Conservation (phyloP, 306 rosid genomes). For the Prunus davidiana region DNA sequence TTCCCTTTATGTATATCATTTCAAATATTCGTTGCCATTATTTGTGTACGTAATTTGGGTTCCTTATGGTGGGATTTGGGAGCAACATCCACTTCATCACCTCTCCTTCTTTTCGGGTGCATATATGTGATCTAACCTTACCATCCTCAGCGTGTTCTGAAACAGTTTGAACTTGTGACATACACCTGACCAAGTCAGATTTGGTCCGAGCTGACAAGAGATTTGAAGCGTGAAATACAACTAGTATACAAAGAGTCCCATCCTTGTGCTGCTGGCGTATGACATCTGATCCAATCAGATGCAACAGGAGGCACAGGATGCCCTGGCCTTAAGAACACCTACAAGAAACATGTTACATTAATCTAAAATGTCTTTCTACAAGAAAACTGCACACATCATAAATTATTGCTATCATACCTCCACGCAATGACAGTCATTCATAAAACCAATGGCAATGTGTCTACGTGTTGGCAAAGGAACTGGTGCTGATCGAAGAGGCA, state of each 20-base stretch:
- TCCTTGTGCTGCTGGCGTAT: conserved; percentile 1
- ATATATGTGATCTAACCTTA: not conserved
- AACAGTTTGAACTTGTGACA: not conserved
- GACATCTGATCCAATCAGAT: conserved; percentile 12
- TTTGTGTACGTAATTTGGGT: not conserved
- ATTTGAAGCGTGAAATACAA: conserved; percentile 4
- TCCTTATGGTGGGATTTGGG: not conserved
- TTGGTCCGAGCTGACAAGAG: not conserved
- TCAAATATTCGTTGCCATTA: not conserved
- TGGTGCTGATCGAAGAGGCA: conserved; percentile 8
- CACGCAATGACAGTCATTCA: conserved; percentile 14
- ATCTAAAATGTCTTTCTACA: not conserved
- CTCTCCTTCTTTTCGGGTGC: not conserved
- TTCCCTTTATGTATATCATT: not conserved
- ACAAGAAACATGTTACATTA: conserved; percentile 2
- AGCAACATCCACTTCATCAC: not conserved
- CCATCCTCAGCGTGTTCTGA: not conserved
- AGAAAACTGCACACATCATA: not conserved
- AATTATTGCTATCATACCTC: conserved; percentile 2
- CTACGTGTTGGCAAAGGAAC: conserved; percentile 12
- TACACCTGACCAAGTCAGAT: not conserved
- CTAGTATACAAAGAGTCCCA: conserved; percentile 2
- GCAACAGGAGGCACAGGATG: conserved; percentile 14
- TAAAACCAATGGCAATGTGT: conserved; percentile 14
- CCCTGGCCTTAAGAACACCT: conserved; percentile 13